Evolutionary conservation across 192 early-diverging fungal species (phyloP), one percentile per base, ranked within the genome.

Genomic region (Podila epigama): DNA sequence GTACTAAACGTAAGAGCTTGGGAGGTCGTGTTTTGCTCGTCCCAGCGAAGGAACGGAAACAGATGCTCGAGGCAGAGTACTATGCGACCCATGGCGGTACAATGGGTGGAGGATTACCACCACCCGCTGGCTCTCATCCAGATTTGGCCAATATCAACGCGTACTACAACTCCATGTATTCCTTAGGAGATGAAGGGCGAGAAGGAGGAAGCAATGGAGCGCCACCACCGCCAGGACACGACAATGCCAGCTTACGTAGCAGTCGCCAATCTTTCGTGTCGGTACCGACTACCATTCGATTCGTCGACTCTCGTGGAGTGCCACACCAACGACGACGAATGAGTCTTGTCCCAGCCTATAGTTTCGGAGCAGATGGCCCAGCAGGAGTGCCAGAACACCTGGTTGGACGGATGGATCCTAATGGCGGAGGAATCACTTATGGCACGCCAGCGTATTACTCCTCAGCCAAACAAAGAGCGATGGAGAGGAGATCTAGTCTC

Each of bases 11-110:
- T 13, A 37, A 25, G 18, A 31, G 7, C 22, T 66, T 62, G 13
- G 5, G 29, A 0, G 58, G 70, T 15, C 33, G 70, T 18, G 25
- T 60, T 15, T 57, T 73, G 5, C 59, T 54, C 33, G 27, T 73
- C 32, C 33, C 70, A 0, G 39, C 70, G 36, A 73, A 60, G 58
- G 63, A 66, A 32, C 57, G 70, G 12, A 65, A 66, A 25, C 70
- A 66, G 15, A 73, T 73, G 70, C 31, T 73, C 15, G 42, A 73
- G 36, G 70, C 70, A 27, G 70, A 73, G 27, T 73, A 73, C 33
- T 73, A 73, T 36, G 70, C 63, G 3, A 55, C 63, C 22, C 58
- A 60, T 37, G 56, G 56, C 4, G 52, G 69, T 3, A 42, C 34
- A 37, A 34, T 52, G 51, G 8, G 20, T 41, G 5, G 27, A 7